phyloP scores from a whole-genome alignment of 345 rosid genomes.

The Ailanthus altissimus region DNA sequence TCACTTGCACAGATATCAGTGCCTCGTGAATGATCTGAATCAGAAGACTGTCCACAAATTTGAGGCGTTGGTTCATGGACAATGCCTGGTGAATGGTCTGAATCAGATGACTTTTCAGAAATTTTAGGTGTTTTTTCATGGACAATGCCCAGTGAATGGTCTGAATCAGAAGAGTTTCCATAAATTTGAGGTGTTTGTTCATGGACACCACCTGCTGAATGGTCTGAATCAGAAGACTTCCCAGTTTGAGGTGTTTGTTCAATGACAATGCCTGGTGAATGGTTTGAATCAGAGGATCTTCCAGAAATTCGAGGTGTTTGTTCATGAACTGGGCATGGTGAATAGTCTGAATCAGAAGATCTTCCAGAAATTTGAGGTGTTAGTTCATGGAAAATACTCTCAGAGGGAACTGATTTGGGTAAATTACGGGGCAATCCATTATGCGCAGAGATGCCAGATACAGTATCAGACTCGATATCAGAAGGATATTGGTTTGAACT shows the following conservation, averaged over 20 bases:
- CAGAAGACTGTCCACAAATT: conserved; percentile 36
- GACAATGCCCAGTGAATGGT: conserved; percentile 30
- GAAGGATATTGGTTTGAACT: conserved; percentile 26
- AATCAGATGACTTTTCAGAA: conserved; percentile 33
- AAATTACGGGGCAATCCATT: conserved; percentile 26
- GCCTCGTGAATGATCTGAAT: conserved; percentile 33
- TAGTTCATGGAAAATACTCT: conserved; percentile 33
- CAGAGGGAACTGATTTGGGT: conserved; percentile 33
- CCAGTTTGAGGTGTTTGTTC: no score
- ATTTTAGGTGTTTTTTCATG: conserved; percentile 34
- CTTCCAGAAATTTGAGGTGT: conserved; percentile 31
- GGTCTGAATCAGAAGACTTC: not conserved
- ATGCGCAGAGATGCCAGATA: conserved; percentile 26
- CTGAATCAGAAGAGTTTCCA: conserved; percentile 35
- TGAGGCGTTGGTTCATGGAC: conserved; percentile 32
- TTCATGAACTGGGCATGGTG: not conserved
- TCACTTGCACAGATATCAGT: conserved; percentile 17
- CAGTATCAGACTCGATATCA: conserved; percentile 31
- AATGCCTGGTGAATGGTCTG: conserved; percentile 33
- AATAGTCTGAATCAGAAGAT: conserved; percentile 41
- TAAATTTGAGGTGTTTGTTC: conserved; percentile 35
- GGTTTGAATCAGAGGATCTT: no score
- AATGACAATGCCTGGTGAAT: no score
- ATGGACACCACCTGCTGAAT: conserved; percentile 31
- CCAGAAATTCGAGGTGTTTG: no score